A percentile compares a stretch with the other conserved stretches of the same genome.
These are phyloP conservation scores for Colletotrichum falcatum DNA, from an alignment of 2,329 filamentous ascomycete genomes.

Conservation along the genomic window DNA sequence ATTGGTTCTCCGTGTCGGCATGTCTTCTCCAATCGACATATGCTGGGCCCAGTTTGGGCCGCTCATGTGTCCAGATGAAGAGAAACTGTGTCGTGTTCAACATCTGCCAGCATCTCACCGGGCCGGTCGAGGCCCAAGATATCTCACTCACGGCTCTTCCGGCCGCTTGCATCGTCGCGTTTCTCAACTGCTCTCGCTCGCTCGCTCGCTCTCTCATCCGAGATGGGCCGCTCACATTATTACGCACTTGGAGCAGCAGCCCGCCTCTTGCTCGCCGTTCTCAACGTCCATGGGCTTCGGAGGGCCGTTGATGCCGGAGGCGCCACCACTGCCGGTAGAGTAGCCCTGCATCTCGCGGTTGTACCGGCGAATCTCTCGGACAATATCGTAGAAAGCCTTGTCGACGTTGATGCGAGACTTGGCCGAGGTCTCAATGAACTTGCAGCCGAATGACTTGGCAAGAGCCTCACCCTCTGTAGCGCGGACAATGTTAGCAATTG, in stretches of 20 bases:
- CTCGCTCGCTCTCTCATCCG: slow-evolving; percentile 9
- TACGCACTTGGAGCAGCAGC: slow-evolving; percentile 88
- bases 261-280: slow-evolving; percentile 73
- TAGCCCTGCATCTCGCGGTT: slow-evolving; percentile 98
- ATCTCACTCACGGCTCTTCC: slow-evolving; percentile 24
- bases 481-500: slow-evolving; percentile 18
- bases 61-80: slow-evolving; percentile 32
- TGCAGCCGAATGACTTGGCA: slow-evolving; percentile 90
- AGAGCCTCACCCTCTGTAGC: slow-evolving; percentile 86
- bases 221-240: slow-evolving; percentile 75
- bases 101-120: slow-evolving; percentile 32
- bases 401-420: slow-evolving; percentile 99
- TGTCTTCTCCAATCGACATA: slow-evolving; percentile 31
- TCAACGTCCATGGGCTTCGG: slow-evolving; percentile 83
- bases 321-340: slow-evolving; percentile 75
- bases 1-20: slow-evolving; percentile 35
- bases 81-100: slow-evolving; percentile 29
- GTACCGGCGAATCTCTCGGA: slow-evolving; percentile 96
- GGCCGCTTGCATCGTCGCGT: slow-evolving; percentile 28
- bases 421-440: slow-evolving; percentile 98
- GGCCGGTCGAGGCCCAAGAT: slow-evolving; percentile 34
- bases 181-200: slow-evolving; percentile 1
- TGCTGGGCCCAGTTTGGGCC: slow-evolving; percentile 34
- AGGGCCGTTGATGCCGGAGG: slow-evolving; percentile 71
- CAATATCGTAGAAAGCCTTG: slow-evolving; percentile 98